A percentile compares a stretch with the other conserved stretches of the same genome.
phyloP scores from a whole-genome alignment of 768 basidiomycete species.

The Leucosporidium yakuticum region DNA sequence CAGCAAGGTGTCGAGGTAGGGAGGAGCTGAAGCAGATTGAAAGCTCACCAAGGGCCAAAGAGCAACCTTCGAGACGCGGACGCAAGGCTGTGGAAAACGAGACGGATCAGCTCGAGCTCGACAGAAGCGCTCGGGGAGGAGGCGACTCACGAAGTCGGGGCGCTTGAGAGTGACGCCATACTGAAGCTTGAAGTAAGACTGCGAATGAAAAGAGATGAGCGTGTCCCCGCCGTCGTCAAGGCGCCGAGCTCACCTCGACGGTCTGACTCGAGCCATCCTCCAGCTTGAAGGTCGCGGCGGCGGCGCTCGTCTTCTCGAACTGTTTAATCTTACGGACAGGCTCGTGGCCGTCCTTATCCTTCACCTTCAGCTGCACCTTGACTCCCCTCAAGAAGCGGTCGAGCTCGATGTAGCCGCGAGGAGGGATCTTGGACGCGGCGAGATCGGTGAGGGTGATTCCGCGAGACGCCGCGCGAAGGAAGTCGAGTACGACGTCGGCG shows the following conservation, averaged over 20 bases:
- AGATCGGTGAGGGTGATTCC: neutral
- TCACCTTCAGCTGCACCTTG: constrained; percentile 21
- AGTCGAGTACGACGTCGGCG: constrained; percentile 16
- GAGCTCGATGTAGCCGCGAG: constrained; percentile 6
- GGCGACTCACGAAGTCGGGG: constrained; percentile 12
- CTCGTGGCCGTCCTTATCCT: constrained; percentile 1
- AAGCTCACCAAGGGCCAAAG: neutral
- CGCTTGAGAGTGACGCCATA: constrained; percentile 18
- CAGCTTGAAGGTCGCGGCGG: constrained; percentile 5
- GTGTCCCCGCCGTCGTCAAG: no score
- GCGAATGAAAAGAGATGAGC: neutral
- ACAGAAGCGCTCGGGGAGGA: neutral
- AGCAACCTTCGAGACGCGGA: constrained; percentile 25
- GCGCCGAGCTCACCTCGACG: neutral
- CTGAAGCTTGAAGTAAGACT: constrained; percentile 18
- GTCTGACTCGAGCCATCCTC: constrained; percentile 8
- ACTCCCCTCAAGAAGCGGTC: constrained; percentile 3
- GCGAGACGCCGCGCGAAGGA: constrained; percentile 7
- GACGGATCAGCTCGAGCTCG: neutral
- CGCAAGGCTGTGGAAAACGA: constrained; percentile 9
- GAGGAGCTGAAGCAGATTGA: neutral
- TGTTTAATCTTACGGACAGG: constrained; percentile 5
- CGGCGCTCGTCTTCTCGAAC: neutral
- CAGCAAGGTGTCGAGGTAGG: neutral
- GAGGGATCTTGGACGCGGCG: neutral